phyloP scores from a whole-genome alignment of 805 yeast genomes.

The Suhomyces prunicola region DNA sequence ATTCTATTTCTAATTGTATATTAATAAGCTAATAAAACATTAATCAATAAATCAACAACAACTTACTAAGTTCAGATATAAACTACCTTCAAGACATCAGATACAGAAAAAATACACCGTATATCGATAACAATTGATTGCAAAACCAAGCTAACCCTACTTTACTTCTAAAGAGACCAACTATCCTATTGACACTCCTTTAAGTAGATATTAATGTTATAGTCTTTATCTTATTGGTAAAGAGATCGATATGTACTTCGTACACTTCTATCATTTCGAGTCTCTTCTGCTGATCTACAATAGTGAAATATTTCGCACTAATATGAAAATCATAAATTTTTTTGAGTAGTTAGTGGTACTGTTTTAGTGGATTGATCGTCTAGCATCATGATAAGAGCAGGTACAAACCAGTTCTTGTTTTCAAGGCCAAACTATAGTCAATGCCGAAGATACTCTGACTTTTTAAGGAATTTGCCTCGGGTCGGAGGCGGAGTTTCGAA shows the following conservation, averaged over 20 bases:
- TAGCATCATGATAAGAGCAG: background rate
- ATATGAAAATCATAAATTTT: constrained; percentile 1
- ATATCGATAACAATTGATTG: background rate
- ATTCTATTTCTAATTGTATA: constrained; percentile 3
- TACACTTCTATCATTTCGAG: no score
- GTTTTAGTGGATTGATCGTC: background rate
- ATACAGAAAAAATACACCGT: no score
- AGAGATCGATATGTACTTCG: background rate
- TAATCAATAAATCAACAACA: background rate
- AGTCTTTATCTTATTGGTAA: no score
- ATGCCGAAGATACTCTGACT: constrained; percentile 13
- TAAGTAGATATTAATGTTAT: no score
- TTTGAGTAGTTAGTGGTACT: background rate
- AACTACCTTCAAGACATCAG: background rate
- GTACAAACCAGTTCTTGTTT: background rate
- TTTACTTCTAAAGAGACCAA: background rate
- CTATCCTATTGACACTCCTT: background rate
- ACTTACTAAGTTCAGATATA: no score
- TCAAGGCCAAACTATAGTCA: background rate
- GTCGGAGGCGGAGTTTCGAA: constrained; percentile 19
- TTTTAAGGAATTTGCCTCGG: constrained; percentile 27
- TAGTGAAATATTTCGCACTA: background rate
- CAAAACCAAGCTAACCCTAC: background rate
- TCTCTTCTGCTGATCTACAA: background rate
- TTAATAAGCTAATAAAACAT: background rate